Evolutionary conservation across 2,329 filamentous ascomycete species (phyloP).

Genomic region (Ascochyta clinopodiicola): DNA sequence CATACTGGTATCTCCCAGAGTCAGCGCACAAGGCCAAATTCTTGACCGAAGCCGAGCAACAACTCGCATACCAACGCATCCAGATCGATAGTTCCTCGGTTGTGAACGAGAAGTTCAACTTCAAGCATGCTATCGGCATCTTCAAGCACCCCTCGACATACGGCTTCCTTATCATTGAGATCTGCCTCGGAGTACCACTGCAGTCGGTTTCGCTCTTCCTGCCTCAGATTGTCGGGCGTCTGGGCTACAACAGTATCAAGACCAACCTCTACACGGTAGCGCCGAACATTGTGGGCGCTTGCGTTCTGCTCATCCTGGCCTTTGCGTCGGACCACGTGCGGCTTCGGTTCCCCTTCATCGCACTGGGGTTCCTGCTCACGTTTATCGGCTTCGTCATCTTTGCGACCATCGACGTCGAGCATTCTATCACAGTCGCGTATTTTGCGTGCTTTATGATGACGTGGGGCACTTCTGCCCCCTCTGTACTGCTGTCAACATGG

Average conservation of each 20-base stretch:
- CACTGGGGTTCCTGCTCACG: slow-evolving; percentile 74
- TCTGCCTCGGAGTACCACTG: slow-evolving; percentile 65
- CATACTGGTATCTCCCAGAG: slow-evolving; percentile 72
- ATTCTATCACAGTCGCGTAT: slow-evolving; percentile 71
- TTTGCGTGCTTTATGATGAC: slow-evolving; percentile 84
- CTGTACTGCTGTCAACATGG: slow-evolving; percentile 71
- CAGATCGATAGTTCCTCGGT: slow-evolving; percentile 75
- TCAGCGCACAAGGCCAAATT: slow-evolving; percentile 70
- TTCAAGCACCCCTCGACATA: slow-evolving; percentile 63
- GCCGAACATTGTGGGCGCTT: slow-evolving; percentile 76
- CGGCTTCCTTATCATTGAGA: slow-evolving; percentile 62
- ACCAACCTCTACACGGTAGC: slow-evolving; percentile 85
- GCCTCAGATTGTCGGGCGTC: slow-evolving; percentile 62
- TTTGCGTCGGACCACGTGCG: slow-evolving; percentile 72
- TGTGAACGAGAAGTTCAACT: slow-evolving; percentile 62
- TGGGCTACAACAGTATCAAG: slow-evolving; percentile 63
- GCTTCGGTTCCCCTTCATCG: slow-evolving; percentile 77
- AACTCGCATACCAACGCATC: slow-evolving; percentile 74
- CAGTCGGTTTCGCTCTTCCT: slow-evolving; percentile 65
- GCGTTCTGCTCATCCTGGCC: slow-evolving; percentile 74
- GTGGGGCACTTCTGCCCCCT: slow-evolving; percentile 78
- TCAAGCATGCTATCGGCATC: slow-evolving; percentile 60
- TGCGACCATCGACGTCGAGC: slow-evolving; percentile 69
- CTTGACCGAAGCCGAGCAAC: slow-evolving; percentile 69
- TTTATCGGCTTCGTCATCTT: slow-evolving; percentile 82